Conservation (phyloP, 1,284 basidiomycete genomes). For the Trichosporon ovoides region DNA sequence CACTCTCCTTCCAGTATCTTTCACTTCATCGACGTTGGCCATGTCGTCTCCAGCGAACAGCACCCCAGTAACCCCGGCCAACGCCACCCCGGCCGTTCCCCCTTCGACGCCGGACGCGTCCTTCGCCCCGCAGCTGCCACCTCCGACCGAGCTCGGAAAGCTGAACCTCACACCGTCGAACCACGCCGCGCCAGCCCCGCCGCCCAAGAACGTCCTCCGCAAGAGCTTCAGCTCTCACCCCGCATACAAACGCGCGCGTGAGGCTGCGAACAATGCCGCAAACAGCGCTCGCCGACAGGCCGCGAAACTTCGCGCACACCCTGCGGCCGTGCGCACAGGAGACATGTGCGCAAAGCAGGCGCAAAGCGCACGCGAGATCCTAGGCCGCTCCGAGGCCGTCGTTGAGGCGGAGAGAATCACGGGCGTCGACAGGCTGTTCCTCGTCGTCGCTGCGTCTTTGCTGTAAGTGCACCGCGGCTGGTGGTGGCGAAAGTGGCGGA, state of each 20-base stretch:
- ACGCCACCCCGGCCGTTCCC: background rate
- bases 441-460: conserved; percentile 29
- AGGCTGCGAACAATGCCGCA: background rate
- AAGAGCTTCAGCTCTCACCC: background rate
- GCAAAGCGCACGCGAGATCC: conserved; percentile 24
- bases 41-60: conserved; percentile 1
- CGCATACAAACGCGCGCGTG: conserved; percentile 4
- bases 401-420: conserved; percentile 29
- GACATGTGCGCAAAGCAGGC: conserved; percentile 19
- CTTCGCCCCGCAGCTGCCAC: background rate
- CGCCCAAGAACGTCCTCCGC: background rate
- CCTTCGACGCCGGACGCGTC: background rate
- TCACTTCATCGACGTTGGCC: background rate
- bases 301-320: conserved; percentile 8
- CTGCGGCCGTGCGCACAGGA: conserved; percentile 6
- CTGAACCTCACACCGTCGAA: background rate
- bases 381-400: conserved; percentile 30
- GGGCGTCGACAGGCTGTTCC: conserved; percentile 35
- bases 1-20: background rate
- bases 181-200: background rate
- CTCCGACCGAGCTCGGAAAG: background rate
- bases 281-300: background rate
- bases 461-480: conserved; percentile 25
- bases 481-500: background rate
- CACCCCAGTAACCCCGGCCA: too few species aligned